Conservation (phyloP, 1,284 basidiomycete genomes). For the Ceratobasidium sp. region DNA sequence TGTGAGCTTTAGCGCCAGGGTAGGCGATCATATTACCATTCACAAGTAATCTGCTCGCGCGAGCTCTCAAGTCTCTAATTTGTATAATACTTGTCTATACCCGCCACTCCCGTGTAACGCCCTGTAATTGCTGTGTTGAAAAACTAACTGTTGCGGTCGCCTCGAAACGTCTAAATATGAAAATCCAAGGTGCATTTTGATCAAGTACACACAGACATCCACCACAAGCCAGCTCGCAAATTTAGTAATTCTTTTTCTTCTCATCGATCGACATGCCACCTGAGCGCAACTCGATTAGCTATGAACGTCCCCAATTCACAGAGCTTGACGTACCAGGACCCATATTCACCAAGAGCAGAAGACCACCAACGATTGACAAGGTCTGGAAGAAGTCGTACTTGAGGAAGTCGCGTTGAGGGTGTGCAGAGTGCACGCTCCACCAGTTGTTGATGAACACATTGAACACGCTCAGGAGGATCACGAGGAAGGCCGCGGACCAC, state of each 20-base stretch:
- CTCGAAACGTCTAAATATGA: neutral
- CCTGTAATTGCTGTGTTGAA: neutral
- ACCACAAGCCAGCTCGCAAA: neutral
- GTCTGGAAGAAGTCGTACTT: conserved; percentile 98
- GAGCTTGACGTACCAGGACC: conserved; percentile 75
- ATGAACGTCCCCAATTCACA: neutral
- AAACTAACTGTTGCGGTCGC: neutral
- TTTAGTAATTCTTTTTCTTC: conserved; percentile 91
- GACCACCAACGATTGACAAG: conserved; percentile 95
- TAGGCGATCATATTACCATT: conserved; percentile 45
- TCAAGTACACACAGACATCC: neutral
- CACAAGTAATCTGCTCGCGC: conserved; percentile 32
- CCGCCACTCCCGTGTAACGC: neutral
- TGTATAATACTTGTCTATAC: conserved; percentile 11
- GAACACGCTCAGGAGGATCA: conserved; percentile 90
- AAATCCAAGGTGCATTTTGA: conserved; percentile 26
- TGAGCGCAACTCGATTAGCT: conserved; percentile 50
- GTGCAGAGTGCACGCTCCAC: conserved; percentile 94
- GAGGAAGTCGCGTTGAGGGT: conserved; percentile 97
- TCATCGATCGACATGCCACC: conserved; percentile 98
- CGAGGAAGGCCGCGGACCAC: conserved; percentile 98
- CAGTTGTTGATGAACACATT: conserved; percentile 99
- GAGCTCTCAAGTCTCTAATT: neutral
- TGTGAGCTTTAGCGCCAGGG: conserved; percentile 38
- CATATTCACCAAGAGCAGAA: conserved; percentile 97